Evolutionary conservation across 192 early-diverging fungal genomes (phyloP).

Genomic region (Neocallimastix lanati): DNA sequence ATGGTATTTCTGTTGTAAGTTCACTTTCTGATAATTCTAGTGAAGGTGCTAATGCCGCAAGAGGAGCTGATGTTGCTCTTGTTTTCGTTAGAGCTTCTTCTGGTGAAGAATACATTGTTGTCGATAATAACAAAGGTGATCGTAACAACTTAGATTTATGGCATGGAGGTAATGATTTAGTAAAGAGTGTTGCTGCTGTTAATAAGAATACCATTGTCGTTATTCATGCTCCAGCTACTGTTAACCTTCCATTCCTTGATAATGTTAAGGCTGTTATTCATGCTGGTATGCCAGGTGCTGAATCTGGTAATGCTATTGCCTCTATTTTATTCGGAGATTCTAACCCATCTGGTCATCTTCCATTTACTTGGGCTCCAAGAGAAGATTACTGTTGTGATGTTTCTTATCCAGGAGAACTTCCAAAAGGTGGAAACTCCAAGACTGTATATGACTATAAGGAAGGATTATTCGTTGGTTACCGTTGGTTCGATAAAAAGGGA

Average conservation of each 20-base stretch:
- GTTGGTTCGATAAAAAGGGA: conserved; percentile 3
- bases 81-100: conserved; percentile 12
- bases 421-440: neutral
- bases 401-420: neutral
- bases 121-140: conserved; percentile 7
- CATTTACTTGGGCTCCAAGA: neutral
- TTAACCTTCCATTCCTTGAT: neutral
- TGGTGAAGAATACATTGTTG: conserved; percentile 4
- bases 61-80: conserved; percentile 18
- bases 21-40: conserved; percentile 5
- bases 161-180: conserved; percentile 12
- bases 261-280: neutral
- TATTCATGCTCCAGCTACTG: neutral
- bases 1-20: neutral
- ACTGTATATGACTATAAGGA: neutral
- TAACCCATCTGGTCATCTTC: conserved; percentile 5
- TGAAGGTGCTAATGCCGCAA: conserved; percentile 1
- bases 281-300: conserved; percentile 1
- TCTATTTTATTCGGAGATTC: neutral
- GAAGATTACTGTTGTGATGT: neutral
- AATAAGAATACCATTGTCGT: neutral
- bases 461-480: conserved; percentile 4
- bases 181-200: neutral
- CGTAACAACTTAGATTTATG: conserved; percentile 12
- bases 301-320: conserved; percentile 4